Base-by-base conservation (phyloP, 805 yeast genomes). In the Candida hungchunana region DNA sequence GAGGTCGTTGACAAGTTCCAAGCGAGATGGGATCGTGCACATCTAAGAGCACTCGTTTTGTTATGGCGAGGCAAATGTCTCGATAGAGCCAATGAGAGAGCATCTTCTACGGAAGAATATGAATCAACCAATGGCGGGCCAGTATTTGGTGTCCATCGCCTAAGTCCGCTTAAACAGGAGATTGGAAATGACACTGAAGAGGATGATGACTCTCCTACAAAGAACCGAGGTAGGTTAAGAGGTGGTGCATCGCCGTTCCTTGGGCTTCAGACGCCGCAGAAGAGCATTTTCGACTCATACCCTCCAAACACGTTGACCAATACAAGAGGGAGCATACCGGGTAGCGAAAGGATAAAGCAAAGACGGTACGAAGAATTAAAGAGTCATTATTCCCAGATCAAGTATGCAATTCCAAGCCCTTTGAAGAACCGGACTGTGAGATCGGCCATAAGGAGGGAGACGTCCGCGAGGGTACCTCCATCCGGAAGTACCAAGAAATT, bases 21-120 rank as follows among this genome's bases (percentile, higher is more conserved):
- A 27, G 46, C 42, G n/a, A 49, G 71, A 33, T 66, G 69, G 69
- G 51, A 58, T 36, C 53, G 69, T 30, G 69, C 69, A 1, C 58
- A 50, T 18, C 38, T 62, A 18, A 44, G 69, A 33, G 69, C 66
- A 0, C 35, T 64, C 5, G 28, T 66, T 15, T 26, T 48, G 6
- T 36, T 66, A 14, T 66, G 71, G 71, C 58, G 49, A 29, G 53
- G 48, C 4, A 55, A 37, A 26, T 13, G 32, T 5, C 13, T 28
- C 29, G 41, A 33, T 8, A 9, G 13, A 4, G 18, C 34, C 5
- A 28, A 34, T n/a, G 18, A 22, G 22, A n/a, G 13, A 11, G 14
- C 14, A 8, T 10, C 34, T 6, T 3, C 4, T 6, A 28, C 14
- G 10, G 34, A 17, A 8, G 32, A 27, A 17, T 26, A 26, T 14